Percentiles rank a stretch among this genome's conserved stretches.
phyloP scores from a whole-genome alignment of 345 rosid species.

The Tarenaya hassleriana region DNA sequence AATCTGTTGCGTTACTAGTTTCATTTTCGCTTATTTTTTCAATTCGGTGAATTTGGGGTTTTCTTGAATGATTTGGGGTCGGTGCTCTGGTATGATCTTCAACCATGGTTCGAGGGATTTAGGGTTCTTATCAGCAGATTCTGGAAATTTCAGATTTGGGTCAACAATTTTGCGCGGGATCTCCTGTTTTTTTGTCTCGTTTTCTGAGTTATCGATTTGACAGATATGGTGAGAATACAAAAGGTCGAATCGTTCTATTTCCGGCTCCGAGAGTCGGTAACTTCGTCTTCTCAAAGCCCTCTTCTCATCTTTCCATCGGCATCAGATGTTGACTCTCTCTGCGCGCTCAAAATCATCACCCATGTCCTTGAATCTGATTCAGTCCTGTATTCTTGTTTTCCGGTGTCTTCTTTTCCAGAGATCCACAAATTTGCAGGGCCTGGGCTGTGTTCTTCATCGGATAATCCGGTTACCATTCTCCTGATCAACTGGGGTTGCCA shows the following conservation, averaged over 20 bases:
- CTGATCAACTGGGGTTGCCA: slow-evolving; percentile 94
- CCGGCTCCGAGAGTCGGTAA: slow-evolving; percentile 65
- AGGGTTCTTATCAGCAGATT: slow-evolving; percentile 15
- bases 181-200: background rate
- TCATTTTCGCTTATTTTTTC: background rate
- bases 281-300: slow-evolving; percentile 46
- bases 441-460: slow-evolving; percentile 42
- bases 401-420: slow-evolving; percentile 80
- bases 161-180: background rate
- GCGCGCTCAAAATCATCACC: slow-evolving; percentile 76
- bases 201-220: slow-evolving; percentile 15
- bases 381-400: slow-evolving; percentile 81
- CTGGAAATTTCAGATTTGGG: background rate
- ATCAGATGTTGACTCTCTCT: slow-evolving; percentile 83
- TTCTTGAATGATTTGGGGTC: slow-evolving; percentile 4
- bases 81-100: background rate
- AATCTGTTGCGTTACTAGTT: background rate
- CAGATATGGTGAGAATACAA: slow-evolving; percentile 73
- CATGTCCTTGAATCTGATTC: slow-evolving; percentile 92
- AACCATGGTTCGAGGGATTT: slow-evolving; percentile 1
- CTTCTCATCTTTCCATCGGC: slow-evolving; percentile 87
- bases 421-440: slow-evolving; percentile 63
- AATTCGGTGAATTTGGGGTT: background rate
- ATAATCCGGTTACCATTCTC: slow-evolving; percentile 46
- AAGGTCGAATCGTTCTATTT: slow-evolving; percentile 57